Evolutionary conservation across 768 basidiomycete species (phyloP).

Genomic region (Fomitopsis serialis): DNA sequence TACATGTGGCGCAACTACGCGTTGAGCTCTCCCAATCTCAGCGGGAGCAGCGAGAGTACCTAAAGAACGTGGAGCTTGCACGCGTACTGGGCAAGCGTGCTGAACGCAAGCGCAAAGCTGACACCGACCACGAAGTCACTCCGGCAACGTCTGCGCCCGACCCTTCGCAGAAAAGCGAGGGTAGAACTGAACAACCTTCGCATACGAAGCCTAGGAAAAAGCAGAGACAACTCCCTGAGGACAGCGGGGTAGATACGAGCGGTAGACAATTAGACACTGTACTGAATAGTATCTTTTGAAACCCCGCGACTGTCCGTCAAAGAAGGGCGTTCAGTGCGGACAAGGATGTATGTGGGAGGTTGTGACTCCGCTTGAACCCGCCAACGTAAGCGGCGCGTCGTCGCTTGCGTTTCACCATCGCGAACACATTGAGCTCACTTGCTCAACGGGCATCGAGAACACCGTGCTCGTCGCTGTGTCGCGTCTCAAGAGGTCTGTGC

Average conservation of each 20-base stretch:
- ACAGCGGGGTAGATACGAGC: conserved; percentile 2
- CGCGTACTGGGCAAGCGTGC: conserved; percentile 80
- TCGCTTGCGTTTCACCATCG: conserved; percentile 41
- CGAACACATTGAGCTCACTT: conserved; percentile 48
- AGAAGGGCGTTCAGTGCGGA: conserved; percentile 16
- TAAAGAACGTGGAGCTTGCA: conserved; percentile 91
- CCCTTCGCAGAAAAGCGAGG: conserved; percentile 26
- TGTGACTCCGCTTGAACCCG: conserved; percentile 2
- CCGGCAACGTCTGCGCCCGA: too few species aligned
- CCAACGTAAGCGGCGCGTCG: neutral
- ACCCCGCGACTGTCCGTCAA: neutral
- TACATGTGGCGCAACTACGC: conserved; percentile 84
- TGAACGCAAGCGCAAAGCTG: conserved; percentile 38
- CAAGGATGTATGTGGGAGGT: neutral
- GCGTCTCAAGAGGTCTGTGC: conserved; percentile 85
- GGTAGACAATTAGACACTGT: conserved; percentile 35
- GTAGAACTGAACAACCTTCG: conserved; percentile 25
- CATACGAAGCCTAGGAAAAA: conserved; percentile 1
- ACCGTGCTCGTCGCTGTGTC: conserved; percentile 29
- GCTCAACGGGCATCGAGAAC: conserved; percentile 34
- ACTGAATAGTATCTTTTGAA: conserved; percentile 48
- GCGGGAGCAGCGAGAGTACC: conserved; percentile 87
- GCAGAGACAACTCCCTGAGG: conserved; percentile 12
- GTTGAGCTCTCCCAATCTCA: conserved; percentile 85
- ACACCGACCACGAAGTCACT: conserved; percentile 14